Evolutionary conservation across 306 rosid species (phyloP).

Genomic region (Mucuna pruriens): DNA sequence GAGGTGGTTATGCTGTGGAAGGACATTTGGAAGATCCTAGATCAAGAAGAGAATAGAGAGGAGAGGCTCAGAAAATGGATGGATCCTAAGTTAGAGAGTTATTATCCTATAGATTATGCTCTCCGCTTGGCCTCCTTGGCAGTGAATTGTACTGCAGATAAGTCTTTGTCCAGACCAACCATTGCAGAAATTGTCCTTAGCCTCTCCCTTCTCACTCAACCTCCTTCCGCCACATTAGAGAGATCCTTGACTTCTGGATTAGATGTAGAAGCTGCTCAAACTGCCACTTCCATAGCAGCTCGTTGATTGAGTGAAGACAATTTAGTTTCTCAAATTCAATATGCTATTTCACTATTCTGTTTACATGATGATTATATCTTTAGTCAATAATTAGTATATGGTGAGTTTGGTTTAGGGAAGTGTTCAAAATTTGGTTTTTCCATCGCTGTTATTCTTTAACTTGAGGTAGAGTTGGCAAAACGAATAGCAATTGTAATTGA

Average conservation of each 20-base stretch:
- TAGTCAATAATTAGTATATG: constrained; percentile 13
- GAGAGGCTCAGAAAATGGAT: constrained; percentile 64
- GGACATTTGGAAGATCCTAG: constrained; percentile 59
- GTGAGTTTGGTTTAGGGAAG: background rate
- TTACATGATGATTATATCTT: constrained; percentile 6
- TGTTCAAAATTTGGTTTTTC: constrained; percentile 6
- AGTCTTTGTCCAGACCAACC: constrained; percentile 60
- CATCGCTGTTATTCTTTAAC: background rate
- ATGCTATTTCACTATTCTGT: background rate
- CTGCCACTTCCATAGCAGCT: constrained; percentile 38
- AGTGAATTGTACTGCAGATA: constrained; percentile 64
- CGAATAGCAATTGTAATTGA: constrained; percentile 21
- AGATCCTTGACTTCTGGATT: constrained; percentile 48
- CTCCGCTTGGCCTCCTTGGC: constrained; percentile 62
- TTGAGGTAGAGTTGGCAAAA: background rate
- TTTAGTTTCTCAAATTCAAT: constrained; percentile 35
- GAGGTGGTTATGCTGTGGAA: constrained; percentile 79
- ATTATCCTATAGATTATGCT: constrained; percentile 59
- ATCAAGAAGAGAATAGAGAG: constrained; percentile 52
- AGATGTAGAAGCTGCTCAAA: constrained; percentile 43
- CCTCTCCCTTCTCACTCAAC: constrained; percentile 57
- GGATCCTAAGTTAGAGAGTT: constrained; percentile 59
- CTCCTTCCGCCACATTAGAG: constrained; percentile 29
- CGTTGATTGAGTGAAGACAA: constrained; percentile 45
- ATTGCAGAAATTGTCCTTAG: constrained; percentile 60